Conservation (phyloP, 768 basidiomycete species). For the Leccinum arenicola region DNA sequence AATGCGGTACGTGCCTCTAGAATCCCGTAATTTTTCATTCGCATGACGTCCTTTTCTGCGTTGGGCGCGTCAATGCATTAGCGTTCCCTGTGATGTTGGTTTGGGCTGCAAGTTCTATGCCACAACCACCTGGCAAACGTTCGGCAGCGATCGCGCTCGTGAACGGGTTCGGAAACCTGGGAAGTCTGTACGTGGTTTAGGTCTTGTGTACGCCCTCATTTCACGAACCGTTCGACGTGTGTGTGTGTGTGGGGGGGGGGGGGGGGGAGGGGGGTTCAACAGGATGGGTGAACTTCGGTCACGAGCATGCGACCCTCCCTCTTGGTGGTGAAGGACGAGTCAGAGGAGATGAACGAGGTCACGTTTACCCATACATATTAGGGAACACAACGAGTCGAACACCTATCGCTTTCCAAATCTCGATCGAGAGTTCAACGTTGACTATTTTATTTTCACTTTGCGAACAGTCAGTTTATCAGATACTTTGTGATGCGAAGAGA, state of each 20-base stretch:
- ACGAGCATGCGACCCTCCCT: too few species aligned
- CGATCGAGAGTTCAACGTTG: too few species aligned
- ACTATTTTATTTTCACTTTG: too few species aligned
- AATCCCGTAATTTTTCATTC: background rate
- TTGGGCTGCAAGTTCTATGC: slow-evolving; percentile 62
- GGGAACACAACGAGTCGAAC: too few species aligned
- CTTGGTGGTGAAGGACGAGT: too few species aligned
- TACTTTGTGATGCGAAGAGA: too few species aligned
- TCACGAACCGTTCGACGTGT: background rate
- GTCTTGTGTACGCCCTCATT: background rate
- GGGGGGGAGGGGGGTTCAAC: background rate
- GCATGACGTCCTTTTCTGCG: background rate
- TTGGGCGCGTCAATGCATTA: slow-evolving; percentile 2
- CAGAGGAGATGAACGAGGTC: too few species aligned
- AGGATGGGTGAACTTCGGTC: slow-evolving; percentile 44
- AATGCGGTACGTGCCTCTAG: slow-evolving; percentile 32
- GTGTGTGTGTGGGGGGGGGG: too few species aligned
- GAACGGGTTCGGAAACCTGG: slow-evolving; percentile 58
- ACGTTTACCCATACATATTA: too few species aligned
- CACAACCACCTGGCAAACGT: slow-evolving; percentile 52
- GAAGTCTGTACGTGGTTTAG: slow-evolving; percentile 45
- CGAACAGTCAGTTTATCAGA: too few species aligned
- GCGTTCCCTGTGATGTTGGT: slow-evolving; percentile 46
- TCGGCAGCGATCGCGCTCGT: slow-evolving; percentile 60
- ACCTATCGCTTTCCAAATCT: too few species aligned